phyloP scores from a whole-genome alignment of 352 stramenopile genomes.

The Blastocystis sp. region DNA sequence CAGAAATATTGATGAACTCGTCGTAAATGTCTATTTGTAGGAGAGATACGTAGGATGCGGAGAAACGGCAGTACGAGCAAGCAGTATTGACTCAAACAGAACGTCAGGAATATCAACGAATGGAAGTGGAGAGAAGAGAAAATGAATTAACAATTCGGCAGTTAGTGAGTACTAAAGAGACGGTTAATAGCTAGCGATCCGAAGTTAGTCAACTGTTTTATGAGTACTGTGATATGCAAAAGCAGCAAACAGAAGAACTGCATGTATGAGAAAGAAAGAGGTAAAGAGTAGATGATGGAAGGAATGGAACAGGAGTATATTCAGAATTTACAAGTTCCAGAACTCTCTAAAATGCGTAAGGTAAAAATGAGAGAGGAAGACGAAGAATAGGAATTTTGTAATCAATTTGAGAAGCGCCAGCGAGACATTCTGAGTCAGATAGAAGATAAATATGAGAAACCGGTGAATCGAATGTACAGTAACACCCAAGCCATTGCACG shows the following conservation, averaged over 20 bases:
- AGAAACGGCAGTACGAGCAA: neutral
- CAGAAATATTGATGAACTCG: slow-evolving; percentile 6
- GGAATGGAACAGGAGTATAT: neutral
- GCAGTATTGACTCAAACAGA: neutral
- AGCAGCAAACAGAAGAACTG: slow-evolving; percentile 17
- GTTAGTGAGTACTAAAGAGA: neutral
- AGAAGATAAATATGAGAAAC: slow-evolving; percentile 31
- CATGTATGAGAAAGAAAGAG: neutral
- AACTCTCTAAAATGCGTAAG: neutral
- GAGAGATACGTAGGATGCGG: neutral
- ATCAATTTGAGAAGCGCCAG: neutral
- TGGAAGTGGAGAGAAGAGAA: neutral
- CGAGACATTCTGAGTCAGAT: slow-evolving; percentile 1
- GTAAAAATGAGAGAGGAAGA: neutral
- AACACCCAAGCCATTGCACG: neutral
- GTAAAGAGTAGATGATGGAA: neutral
- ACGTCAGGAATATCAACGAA: neutral
- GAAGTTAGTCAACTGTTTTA: neutral
- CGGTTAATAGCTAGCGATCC: neutral
- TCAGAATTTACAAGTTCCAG: neutral
- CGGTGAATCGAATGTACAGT: neutral
- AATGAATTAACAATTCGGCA: neutral
- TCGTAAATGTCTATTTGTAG: neutral
- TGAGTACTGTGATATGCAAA: neutral
- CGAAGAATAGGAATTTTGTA: neutral